Percentiles rank a stretch among this genome's conserved stretches.
These are phyloP conservation scores for Heterobasidion parviporum DNA, from an alignment of 1,284 basidiomycete species.

Conservation along the genomic window DNA sequence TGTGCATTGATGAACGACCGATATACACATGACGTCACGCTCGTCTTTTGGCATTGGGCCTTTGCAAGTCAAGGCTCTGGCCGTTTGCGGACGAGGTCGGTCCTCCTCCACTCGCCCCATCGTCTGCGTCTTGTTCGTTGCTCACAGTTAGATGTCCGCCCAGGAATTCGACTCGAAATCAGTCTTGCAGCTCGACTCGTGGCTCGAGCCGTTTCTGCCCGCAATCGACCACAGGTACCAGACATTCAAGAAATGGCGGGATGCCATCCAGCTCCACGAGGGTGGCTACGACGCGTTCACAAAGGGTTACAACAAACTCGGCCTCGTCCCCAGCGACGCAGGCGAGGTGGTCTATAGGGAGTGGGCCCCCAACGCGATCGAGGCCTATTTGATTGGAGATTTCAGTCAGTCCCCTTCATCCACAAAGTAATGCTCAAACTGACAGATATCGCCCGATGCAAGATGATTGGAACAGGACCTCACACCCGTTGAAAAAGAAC, in stretches of 20 bases:
- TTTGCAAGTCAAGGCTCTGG: no score
- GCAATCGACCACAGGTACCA: slow-evolving; percentile 69
- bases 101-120: not conserved
- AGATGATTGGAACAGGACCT: slow-evolving; percentile 85
- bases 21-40: no score
- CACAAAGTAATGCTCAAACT: not conserved
- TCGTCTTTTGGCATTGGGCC: no score
- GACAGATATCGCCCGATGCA: not conserved
- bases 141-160: not conserved
- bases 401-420: slow-evolving; percentile 69
- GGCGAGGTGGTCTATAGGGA: slow-evolving; percentile 83
- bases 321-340: slow-evolving; percentile 66
- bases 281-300: slow-evolving; percentile 89
- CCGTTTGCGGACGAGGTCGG: not conserved
- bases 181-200: slow-evolving; percentile 57
- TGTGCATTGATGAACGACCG: no score
- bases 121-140: not conserved
- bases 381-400: slow-evolving; percentile 87
- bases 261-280: slow-evolving; percentile 67
- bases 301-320: slow-evolving; percentile 81
- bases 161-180: slow-evolving; percentile 37
- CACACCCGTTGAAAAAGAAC: slow-evolving; percentile 82
- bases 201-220: slow-evolving; percentile 69
- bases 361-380: slow-evolving; percentile 89
- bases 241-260: slow-evolving; percentile 67